phyloP scores from a whole-genome alignment of 2,329 filamentous ascomycete species.

The Cryphonectria parasitica region DNA sequence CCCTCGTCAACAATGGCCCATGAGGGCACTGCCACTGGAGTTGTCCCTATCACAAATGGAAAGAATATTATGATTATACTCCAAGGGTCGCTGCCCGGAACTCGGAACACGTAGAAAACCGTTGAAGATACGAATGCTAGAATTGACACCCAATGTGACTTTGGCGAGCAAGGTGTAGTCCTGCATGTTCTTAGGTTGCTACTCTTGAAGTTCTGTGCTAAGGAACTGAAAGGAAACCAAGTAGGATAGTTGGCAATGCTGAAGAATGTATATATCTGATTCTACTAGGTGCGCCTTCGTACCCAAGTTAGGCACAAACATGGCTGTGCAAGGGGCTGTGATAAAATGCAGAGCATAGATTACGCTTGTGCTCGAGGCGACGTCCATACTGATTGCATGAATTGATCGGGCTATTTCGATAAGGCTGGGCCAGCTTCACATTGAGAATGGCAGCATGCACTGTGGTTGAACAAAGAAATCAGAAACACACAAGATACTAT shows the following conservation, averaged over 20 bases:
- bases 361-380: neutral
- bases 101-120: neutral
- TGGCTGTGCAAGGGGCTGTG: neutral
- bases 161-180: constrained; percentile 9
- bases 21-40: constrained; percentile 2
- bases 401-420: too few species aligned
- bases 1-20: constrained; percentile 18
- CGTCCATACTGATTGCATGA: neutral
- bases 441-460: too few species aligned
- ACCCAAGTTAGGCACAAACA: neutral
- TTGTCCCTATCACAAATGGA: neutral
- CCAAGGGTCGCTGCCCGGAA: neutral
- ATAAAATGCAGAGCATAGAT: neutral
- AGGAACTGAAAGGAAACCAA: neutral
- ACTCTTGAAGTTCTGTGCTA: neutral
- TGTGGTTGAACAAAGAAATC: too few species aligned
- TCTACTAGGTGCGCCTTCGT: neutral
- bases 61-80: neutral
- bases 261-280: neutral
- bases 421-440: too few species aligned
- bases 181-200: neutral
- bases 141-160: constrained; percentile 16
- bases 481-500: too few species aligned
- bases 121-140: constrained; percentile 5
- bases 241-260: neutral